Conservation (phyloP, 129 eudicot genomes). For the Mikania micrantha region DNA sequence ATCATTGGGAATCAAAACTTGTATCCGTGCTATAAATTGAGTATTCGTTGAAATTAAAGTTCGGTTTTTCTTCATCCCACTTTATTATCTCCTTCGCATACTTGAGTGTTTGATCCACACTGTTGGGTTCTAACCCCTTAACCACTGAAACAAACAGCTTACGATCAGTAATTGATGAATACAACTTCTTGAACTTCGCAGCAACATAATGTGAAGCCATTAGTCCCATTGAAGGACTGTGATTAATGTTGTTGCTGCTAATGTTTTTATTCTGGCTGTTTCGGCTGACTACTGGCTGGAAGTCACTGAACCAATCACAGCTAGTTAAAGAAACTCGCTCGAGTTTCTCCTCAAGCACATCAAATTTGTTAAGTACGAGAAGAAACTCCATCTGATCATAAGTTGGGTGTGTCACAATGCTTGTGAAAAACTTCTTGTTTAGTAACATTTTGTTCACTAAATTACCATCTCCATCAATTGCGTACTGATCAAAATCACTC, state of each 20-base stretch:
- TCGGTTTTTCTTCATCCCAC: constrained; percentile 89
- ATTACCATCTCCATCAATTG: constrained; percentile 46
- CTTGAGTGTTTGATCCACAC: constrained; percentile 75
- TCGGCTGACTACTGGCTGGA: constrained; percentile 70
- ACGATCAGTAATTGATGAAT: constrained; percentile 51
- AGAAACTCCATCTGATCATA: constrained; percentile 88
- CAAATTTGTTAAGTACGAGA: constrained; percentile 74
- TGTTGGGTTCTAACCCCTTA: constrained; percentile 73
- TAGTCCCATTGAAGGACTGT: constrained; percentile 78
- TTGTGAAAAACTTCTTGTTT: constrained; percentile 68
- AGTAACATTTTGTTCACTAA: constrained; percentile 70
- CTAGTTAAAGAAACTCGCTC: constrained; percentile 56
- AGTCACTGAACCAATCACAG: constrained; percentile 93
- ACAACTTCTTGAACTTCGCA: constrained; percentile 78
- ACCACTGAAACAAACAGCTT: constrained; percentile 73
- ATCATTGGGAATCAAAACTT: constrained; percentile 52
- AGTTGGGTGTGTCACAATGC: constrained; percentile 78
- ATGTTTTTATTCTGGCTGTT: constrained; percentile 43
- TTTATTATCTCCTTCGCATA: constrained; percentile 83
- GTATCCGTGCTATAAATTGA: constrained; percentile 60
- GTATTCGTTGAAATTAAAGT: constrained; percentile 57
- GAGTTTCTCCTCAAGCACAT: constrained; percentile 72
- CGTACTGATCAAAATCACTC: constrained; percentile 69
- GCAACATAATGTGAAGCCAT: constrained; percentile 82
- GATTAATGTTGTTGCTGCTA: constrained; percentile 54